Evolutionary conservation across 2,329 filamentous ascomycete species (phyloP), one percentile per base, ranked within the genome.

Genomic region (Aspergillus eucalypticola): DNA sequence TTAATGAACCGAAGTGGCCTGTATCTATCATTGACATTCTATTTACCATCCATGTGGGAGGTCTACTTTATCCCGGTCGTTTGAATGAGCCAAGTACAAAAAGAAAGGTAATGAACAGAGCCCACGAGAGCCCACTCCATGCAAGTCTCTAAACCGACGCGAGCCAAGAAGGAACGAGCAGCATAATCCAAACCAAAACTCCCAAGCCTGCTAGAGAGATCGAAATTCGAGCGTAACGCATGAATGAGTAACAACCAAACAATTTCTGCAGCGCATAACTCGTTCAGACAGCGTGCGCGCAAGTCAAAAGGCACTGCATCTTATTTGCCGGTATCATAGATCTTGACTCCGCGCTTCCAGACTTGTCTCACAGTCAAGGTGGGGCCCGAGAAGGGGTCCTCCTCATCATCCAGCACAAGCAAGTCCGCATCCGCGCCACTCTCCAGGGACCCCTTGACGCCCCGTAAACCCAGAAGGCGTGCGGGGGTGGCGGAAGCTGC

Each of bases 331-430:
- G 60, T 56, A 66, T 79, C 76, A 63, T 73, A 72, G 50, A 78
- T 75, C 67, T 75, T 76, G 3, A 72, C 69, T 3, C 77, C 77
- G 29, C 75, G 70, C 64, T 79, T 79, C 77, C 77, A 79, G 39
- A 79, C 77, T 66, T 79, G 76, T 56, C 77, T 73, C 19, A 79
- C 71, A 1, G 68, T 74, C 67, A 79, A 61, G 8, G 66, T 73
- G 8, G 68, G 60, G 15, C 73, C 73, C 19, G 70, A 66, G 51
- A 70, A 69, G 10, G 69, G 60, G 62, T 75, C 71, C 3, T 67
- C 59, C 27, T 51, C 67, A 58, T 79, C 77, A 3, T 72, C 71
- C 53, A 79, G 57, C 5, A 79, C 73, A 13, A 79, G 69, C 51
- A 79, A 64, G 66, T 79, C 77, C 0, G 77, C 77, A 71, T 79